Conservation (phyloP, 768 basidiomycete genomes). For the Trametes sanguinea region DNA sequence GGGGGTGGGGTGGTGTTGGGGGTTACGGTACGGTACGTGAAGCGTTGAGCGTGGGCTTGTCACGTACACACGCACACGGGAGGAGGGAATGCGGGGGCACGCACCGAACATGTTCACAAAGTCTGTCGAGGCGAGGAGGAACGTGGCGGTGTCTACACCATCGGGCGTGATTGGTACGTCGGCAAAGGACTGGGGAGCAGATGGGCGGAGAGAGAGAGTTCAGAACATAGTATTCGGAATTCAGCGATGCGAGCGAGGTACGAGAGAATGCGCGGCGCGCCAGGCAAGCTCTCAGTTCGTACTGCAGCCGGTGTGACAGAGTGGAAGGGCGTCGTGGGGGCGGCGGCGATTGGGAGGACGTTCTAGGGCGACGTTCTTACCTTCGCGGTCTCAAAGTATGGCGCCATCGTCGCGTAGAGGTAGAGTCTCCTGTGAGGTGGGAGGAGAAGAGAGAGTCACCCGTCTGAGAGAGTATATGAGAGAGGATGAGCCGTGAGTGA, state of each 20-base stretch:
- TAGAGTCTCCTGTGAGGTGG: not conserved
- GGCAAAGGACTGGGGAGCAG: conserved; percentile 68
- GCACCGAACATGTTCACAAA: conserved; percentile 73
- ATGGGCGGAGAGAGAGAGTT: not conserved
- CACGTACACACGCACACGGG: conserved; percentile 3
- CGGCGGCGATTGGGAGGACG: conserved; percentile 20
- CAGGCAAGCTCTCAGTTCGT: conserved; percentile 10
- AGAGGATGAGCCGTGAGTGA: not conserved
- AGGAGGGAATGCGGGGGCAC: conserved; percentile 20
- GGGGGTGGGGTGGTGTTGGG: no score
- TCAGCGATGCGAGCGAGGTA: conserved; percentile 4
- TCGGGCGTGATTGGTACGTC: conserved; percentile 75
- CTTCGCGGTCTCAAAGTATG: conserved; percentile 71
- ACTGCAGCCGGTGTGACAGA: conserved; percentile 15
- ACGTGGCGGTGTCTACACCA: conserved; percentile 78
- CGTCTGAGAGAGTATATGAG: not conserved
- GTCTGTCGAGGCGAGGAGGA: conserved; percentile 89
- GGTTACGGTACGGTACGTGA: not conserved
- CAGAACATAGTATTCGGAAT: not conserved
- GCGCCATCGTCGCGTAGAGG: conserved; percentile 41
- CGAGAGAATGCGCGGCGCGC: conserved; percentile 6
- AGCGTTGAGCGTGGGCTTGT: not conserved
- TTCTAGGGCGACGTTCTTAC: conserved; percentile 36
- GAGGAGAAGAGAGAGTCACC: not conserved
- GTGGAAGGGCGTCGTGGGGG: not conserved